Percentiles rank a stretch among this genome's conserved stretches.
Evolutionary conservation across 2,329 filamentous ascomycete genomes (phyloP).

Genomic region (Monilinia vaccinii-corymbosi): DNA sequence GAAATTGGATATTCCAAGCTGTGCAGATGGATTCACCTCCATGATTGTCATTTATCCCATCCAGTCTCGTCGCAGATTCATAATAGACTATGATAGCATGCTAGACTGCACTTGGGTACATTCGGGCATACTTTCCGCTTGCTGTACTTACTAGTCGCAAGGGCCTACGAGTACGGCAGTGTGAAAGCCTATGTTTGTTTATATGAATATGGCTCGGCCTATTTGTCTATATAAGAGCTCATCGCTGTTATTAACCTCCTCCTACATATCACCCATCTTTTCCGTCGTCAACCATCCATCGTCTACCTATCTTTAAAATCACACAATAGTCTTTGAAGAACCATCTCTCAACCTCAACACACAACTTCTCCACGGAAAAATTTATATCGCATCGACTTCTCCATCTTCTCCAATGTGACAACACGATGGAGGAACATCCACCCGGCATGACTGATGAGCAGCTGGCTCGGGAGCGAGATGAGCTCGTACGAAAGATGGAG

Average conservation of each 20-base stretch:
- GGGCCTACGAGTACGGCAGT: neutral
- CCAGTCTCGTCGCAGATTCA: neutral
- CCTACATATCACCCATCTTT: neutral
- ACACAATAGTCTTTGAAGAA: neutral
- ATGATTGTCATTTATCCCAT: neutral
- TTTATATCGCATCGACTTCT: neutral
- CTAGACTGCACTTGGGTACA: neutral
- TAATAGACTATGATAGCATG: neutral
- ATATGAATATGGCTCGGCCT: no score
- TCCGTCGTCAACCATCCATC: neutral
- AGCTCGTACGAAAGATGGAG: neutral
- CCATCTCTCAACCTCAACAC: neutral
- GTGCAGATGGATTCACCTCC: neutral
- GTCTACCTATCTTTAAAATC: neutral
- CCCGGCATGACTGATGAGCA: neutral
- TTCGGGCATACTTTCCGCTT: neutral
- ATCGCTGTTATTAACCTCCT: neutral
- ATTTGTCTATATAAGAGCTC: neutral
- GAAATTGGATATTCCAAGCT: neutral
- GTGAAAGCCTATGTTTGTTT: neutral
- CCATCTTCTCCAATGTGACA: neutral
- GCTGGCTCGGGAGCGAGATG: neutral
- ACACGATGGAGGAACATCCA: neutral
- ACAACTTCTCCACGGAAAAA: neutral
- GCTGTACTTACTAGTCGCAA: neutral